These are phyloP conservation scores for Neocucurbitaria cava DNA, from an alignment of 2,329 filamentous ascomycete genomes.

Conservation along the genomic window DNA sequence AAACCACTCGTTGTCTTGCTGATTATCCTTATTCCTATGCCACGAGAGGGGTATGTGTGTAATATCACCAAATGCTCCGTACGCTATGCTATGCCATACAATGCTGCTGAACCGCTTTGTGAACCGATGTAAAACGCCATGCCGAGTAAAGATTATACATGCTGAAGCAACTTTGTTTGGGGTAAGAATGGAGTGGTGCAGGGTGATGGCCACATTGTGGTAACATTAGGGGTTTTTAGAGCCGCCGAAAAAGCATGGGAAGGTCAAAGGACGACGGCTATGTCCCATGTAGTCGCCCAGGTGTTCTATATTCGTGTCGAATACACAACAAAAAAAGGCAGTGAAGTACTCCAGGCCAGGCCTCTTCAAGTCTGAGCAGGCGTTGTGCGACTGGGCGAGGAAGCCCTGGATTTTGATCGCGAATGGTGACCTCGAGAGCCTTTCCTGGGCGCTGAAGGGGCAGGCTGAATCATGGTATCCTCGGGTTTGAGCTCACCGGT, in stretches of 20 bases:
- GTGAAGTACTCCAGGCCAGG: background rate
- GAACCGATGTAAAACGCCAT: background rate
- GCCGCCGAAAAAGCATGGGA: no score
- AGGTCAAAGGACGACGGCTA: no score
- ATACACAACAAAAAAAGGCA: background rate
- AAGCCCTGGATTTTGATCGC: background rate
- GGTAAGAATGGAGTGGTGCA: background rate
- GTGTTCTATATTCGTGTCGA: background rate
- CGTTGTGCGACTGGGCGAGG: background rate
- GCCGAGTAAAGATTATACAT: background rate
- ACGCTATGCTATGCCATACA: background rate
- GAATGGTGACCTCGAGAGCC: constrained; percentile 9
- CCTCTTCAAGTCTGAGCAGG: background rate
- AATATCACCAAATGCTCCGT: background rate
- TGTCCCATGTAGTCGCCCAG: background rate
- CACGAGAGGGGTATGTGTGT: background rate
- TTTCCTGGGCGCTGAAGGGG: constrained; percentile 4
- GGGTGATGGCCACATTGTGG: no score
- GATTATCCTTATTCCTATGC: background rate
- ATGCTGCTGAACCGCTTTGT: background rate
- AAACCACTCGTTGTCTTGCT: background rate
- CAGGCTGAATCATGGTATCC: constrained; percentile 23
- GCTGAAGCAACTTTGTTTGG: background rate
- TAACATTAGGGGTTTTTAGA: no score
- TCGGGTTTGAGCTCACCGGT: constrained; percentile 42